Evolutionary conservation across 768 basidiomycete genomes (phyloP).

Genomic region (Tylopilus rubrobrunneus): DNA sequence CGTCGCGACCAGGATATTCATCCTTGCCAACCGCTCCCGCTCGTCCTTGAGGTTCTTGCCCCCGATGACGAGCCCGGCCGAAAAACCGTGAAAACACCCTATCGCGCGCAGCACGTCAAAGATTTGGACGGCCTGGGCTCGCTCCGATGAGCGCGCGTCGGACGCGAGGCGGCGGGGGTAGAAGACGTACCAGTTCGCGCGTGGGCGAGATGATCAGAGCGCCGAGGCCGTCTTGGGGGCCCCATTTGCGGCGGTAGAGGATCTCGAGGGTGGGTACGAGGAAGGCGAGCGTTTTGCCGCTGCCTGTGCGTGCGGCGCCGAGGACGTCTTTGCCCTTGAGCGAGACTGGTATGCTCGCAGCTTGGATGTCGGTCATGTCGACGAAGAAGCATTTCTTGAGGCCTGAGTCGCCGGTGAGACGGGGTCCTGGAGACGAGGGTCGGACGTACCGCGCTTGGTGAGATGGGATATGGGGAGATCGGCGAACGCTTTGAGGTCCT

Average conservation of each 20-base stretch:
- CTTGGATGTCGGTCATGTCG: constrained; percentile 81
- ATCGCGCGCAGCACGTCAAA: constrained; percentile 95
- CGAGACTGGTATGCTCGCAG: constrained; percentile 54
- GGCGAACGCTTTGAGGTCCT: constrained; percentile 51
- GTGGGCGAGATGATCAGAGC: constrained; percentile 94
- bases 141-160: too few relatives aligned
- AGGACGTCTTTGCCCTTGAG: constrained; percentile 63
- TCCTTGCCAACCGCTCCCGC: constrained; percentile 77
- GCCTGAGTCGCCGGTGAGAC: constrained; percentile 41
- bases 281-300: constrained; percentile 74
- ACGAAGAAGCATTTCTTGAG: constrained; percentile 84
- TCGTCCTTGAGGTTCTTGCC: constrained; percentile 96
- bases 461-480: constrained; percentile 75
- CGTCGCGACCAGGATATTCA: constrained; percentile 99
- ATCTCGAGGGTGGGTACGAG: constrained; percentile 64
- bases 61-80: constrained; percentile 92
- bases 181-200: constrained; percentile 70
- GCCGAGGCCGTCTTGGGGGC: constrained; percentile 71
- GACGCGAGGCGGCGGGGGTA: too few relatives aligned
- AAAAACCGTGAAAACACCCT: constrained; percentile 87
- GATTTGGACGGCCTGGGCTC: constrained; percentile 97
- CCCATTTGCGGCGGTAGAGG: constrained; percentile 65
- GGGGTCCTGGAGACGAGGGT: background rate
- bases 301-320: constrained; percentile 67
- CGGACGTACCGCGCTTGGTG: constrained; percentile 62